Conservation (phyloP, 257 asterid genomes). For the Cordia subcordata region DNA sequence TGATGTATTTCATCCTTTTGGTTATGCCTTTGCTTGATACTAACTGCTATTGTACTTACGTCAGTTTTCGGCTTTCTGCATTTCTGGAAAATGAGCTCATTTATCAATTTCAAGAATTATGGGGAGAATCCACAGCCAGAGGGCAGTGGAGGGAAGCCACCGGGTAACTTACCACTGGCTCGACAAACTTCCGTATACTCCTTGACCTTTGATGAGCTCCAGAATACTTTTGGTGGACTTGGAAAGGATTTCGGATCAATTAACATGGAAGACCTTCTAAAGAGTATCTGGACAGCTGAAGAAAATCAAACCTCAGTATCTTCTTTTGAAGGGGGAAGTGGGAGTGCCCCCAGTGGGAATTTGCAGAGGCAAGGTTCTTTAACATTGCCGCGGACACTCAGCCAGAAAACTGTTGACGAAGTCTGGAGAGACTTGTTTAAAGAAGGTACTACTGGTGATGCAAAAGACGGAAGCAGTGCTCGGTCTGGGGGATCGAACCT, state of each 20-base stretch:
- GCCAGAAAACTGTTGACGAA: slow-evolving; percentile 82
- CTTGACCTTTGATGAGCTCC: slow-evolving; percentile 86
- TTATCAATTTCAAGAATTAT: slow-evolving; percentile 66
- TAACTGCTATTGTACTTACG: background rate
- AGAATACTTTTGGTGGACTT: slow-evolving; percentile 56
- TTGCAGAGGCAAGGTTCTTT: slow-evolving; percentile 85
- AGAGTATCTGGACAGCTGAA: slow-evolving; percentile 89
- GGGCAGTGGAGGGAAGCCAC: slow-evolving; percentile 39
- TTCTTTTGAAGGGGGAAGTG: slow-evolving; percentile 30
- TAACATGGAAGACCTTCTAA: slow-evolving; percentile 91
- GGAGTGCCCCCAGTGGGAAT: slow-evolving; percentile 37
- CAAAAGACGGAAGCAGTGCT: slow-evolving; percentile 29
- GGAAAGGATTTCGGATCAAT: slow-evolving; percentile 91
- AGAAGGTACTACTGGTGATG: slow-evolving; percentile 30
- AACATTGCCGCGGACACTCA: slow-evolving; percentile 77
- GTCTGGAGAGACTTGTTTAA: slow-evolving; percentile 73
- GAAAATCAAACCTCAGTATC: slow-evolving; percentile 46
- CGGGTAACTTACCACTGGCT: slow-evolving; percentile 41
- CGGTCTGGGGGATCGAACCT: slow-evolving; percentile 40
- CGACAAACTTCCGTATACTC: slow-evolving; percentile 77
- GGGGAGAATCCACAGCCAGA: slow-evolving; percentile 46
- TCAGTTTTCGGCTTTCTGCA: slow-evolving; percentile 24
- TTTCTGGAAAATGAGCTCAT: slow-evolving; percentile 57
- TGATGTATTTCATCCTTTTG: too few relatives aligned
- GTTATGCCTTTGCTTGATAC: background rate